Evolutionary conservation across 1,139 yeast genomes (phyloP).

Genomic region (Yamadazyma blattariae): DNA sequence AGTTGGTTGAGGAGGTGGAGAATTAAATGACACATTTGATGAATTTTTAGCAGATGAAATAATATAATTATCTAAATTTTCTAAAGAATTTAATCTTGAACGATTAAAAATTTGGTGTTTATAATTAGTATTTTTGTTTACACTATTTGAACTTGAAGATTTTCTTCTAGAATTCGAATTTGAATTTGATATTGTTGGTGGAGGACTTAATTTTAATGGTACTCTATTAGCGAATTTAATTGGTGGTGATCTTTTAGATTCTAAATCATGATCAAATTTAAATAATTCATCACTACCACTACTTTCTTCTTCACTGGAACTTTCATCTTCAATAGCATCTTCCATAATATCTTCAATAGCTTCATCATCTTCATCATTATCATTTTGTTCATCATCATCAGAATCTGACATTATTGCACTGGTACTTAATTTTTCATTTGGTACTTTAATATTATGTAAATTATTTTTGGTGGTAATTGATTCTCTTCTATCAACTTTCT

Average conservation of each 20-base stretch:
- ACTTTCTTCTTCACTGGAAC: constrained; percentile 21
- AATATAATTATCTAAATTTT: constrained; percentile 42
- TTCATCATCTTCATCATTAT: constrained; percentile 27
- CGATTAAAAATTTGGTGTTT: constrained; percentile 34
- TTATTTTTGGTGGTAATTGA: constrained; percentile 52
- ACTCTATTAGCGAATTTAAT: constrained; percentile 45
- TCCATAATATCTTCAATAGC: constrained; percentile 19
- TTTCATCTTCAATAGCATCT: constrained; percentile 13
- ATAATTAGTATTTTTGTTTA: constrained; percentile 14
- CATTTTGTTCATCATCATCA: constrained; percentile 18
- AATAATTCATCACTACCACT: constrained; percentile 28
- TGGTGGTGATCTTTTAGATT: constrained; percentile 30
- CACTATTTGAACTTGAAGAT: constrained; percentile 24
- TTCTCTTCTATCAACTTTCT: constrained; percentile 43
- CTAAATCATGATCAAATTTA: constrained; percentile 44
- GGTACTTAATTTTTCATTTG: constrained; percentile 28
- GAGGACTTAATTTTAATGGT: constrained; percentile 42
- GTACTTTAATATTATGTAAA: constrained; percentile 45
- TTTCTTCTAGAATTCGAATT: constrained; percentile 20
- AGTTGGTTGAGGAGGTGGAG: constrained; percentile 27
- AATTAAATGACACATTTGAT: constrained; percentile 32
- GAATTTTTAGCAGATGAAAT: constrained; percentile 40
- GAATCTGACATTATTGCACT: constrained; percentile 42
- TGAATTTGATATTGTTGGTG: constrained; percentile 17
- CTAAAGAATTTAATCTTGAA: constrained; percentile 43